Evolutionary conservation across 1,284 basidiomycete genomes (phyloP), one percentile per base, ranked within the genome.

Genomic region (Filobasidium uniguttulatum): DNA sequence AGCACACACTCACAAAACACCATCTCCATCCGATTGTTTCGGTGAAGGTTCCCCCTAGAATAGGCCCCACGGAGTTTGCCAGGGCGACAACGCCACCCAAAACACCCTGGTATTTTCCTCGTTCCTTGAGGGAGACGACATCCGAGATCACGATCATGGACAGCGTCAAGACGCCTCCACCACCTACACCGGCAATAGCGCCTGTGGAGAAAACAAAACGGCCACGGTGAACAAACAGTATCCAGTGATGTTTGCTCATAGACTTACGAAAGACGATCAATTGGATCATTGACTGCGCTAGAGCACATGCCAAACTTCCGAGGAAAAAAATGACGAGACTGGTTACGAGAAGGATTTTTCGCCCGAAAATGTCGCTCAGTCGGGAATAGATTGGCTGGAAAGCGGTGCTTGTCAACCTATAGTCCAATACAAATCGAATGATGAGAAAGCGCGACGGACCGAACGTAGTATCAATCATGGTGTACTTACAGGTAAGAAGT

Each of bases 341-440:
- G 6, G 75, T 64, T 35, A 78, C 74, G 36, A 85, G 69, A 0
- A 78, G 76, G 19, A 69, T 65, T 61, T 86, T 85, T 28, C 84
- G 72, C 15, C 83, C 84, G 56, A 84, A 85, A 29, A 82, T 83
- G 57, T 86, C 83, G 71, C 79, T 70, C n/a, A 83, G 76, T 6
- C 81, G 74, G 29, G 82, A 82, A 62, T 83, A 76, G 3, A 76
- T 64, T 1, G 67, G 73, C 62, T 83, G 82, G 56, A 82, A 79
- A 14, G 78, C 76, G 5, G 81, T 79, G 0, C 74, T 77, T 0
- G 78, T 80, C 47, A 83, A 43, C 67, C 41, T 20, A 23, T 37
- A 25, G 1, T 23, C 46, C 25, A 36, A n/a, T 4, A 34, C 5
- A n/a, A 4, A 5, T n/a, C n/a, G n/a, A n/a, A n/a, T n/a, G n/a